Conservation (phyloP, 495 filamentous ascomycete species). For the Tuber melanosporum region DNA sequence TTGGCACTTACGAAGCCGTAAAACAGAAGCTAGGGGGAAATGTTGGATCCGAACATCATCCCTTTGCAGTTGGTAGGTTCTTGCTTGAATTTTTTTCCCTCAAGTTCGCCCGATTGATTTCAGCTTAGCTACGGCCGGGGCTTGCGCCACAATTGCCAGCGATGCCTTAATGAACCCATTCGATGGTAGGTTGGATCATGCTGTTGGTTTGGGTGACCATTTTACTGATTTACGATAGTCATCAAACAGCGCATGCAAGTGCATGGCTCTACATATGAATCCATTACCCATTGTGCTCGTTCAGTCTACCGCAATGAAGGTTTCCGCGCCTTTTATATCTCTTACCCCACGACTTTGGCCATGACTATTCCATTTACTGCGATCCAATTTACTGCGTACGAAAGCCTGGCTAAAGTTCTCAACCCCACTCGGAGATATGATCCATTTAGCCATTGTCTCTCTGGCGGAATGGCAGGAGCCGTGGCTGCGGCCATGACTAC, state of each 20-base stretch:
- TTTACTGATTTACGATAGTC: constrained; percentile 50
- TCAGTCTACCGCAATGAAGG: constrained; percentile 84
- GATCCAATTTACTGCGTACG: constrained; percentile 92
- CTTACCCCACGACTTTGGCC: constrained; percentile 93
- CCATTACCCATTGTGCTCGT: constrained; percentile 73
- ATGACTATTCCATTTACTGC: constrained; percentile 99
- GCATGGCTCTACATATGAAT: constrained; percentile 84
- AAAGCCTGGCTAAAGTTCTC: constrained; percentile 88
- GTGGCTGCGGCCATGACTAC: constrained; percentile 90
- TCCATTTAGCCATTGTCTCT: constrained; percentile 82
- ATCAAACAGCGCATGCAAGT: constrained; percentile 99
- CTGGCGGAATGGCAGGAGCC: constrained; percentile 86
- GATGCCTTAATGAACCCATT: constrained; percentile 99
- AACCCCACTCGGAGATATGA: constrained; percentile 81
- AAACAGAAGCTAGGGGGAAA: constrained; percentile 96
- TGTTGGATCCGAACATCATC: constrained; percentile 73
- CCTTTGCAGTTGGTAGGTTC: constrained; percentile 73
- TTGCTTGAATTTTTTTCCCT: constrained; percentile 8
- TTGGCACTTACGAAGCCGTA: constrained; percentile 93
- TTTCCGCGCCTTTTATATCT: constrained; percentile 90
- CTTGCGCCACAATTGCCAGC: constrained; percentile 88
- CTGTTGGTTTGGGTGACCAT: background rate
- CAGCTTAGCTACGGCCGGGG: constrained; percentile 71
- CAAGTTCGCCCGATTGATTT: constrained; percentile 3
- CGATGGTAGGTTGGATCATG: constrained; percentile 62